phyloP scores from a whole-genome alignment of 2,329 filamentous ascomycete species.

The Diaporthe sp. region DNA sequence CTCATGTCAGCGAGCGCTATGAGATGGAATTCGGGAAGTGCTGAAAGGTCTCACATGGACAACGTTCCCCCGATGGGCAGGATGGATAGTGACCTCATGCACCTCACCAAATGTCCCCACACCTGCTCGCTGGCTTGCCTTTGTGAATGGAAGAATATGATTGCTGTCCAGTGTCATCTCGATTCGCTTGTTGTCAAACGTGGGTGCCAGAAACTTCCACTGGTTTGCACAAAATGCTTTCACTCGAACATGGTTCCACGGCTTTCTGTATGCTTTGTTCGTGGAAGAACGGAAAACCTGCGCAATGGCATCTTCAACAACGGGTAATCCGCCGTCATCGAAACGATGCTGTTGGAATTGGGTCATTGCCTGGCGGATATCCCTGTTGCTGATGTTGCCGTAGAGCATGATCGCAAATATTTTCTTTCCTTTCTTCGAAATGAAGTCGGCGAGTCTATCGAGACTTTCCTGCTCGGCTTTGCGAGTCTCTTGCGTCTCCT shows the following conservation, averaged over 20 bases:
- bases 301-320: background rate
- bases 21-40: rapidly evolving
- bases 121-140: too few species aligned
- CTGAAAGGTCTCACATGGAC: background rate
- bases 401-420: background rate
- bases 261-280: background rate
- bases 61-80: background rate
- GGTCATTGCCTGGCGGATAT: background rate
- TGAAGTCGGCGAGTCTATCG: background rate
- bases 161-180: background rate
- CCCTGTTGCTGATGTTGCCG: background rate
- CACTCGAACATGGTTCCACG: background rate
- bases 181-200: rapidly evolving
- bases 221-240: background rate
- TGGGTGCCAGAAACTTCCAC: background rate
- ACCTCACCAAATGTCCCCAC: constrained; percentile 14
- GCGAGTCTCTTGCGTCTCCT: background rate
- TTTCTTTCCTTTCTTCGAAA: background rate
- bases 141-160: background rate
- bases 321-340: background rate
- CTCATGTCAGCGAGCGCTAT: background rate
- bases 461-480: background rate
- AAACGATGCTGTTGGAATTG: background rate
- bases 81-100: background rate
- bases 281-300: background rate